Conservation (phyloP, 257 asterid species). For the Rehmannia glutinosa region DNA sequence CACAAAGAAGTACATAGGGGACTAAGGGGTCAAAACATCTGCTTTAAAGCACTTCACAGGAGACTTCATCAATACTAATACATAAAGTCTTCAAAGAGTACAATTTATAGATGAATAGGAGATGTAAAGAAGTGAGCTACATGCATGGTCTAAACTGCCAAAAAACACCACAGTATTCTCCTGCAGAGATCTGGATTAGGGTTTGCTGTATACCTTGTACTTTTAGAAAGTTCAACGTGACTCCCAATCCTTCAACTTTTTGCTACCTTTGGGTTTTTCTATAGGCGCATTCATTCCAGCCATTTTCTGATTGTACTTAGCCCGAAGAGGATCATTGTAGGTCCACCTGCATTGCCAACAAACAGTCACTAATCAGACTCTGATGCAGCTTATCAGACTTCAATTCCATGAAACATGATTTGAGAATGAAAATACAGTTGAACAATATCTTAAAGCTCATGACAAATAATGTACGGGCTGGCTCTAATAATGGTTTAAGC, state of each 20-base stretch:
- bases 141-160: background rate
- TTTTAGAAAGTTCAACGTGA: conserved; percentile 29
- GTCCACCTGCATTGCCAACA: conserved; percentile 76
- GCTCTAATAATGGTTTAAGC: background rate
- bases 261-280: conserved; percentile 88
- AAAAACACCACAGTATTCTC: background rate
- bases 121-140: no score
- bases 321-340: conserved; percentile 74
- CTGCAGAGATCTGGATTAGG: background rate
- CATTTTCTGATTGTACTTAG: conserved; percentile 86
- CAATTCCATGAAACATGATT: background rate
- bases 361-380: background rate
- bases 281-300: conserved; percentile 89
- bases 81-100: background rate
- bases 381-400: conserved; percentile 1
- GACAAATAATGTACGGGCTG: background rate
- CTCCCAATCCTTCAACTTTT: conserved; percentile 88
- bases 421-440: background rate
- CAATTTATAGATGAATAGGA: no score
- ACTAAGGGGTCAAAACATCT: background rate
- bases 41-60: background rate
- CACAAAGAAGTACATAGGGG: no score
- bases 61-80: background rate
- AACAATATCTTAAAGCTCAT: background rate
- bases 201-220: background rate